Conservation (phyloP, 805 yeast species). For the Candida palmyrensis region DNA sequence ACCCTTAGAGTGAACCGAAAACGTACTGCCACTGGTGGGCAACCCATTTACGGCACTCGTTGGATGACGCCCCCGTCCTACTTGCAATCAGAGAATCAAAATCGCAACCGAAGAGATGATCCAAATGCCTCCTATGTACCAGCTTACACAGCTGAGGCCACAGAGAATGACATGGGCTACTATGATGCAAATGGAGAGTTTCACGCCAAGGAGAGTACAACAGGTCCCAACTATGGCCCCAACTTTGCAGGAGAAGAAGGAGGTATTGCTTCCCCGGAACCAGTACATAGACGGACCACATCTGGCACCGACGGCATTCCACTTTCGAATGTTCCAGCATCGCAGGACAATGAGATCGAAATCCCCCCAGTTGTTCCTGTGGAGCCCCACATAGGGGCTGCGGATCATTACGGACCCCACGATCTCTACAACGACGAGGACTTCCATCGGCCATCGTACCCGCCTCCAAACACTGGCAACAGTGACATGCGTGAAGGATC, state of each 20-base stretch:
- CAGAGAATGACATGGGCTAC: conserved; percentile 72
- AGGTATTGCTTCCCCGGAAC: conserved; percentile 12
- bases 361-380: too few species aligned
- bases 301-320: conserved; percentile 13
- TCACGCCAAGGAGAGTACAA: conserved; percentile 30
- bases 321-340: conserved; percentile 7
- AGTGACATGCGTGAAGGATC: conserved; percentile 1
- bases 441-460: conserved; percentile 2
- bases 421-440: conserved; percentile 7
- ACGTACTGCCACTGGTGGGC: conserved; percentile 43
- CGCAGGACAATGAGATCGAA: too few species aligned
- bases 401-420: conserved; percentile 2
- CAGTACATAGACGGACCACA: conserved; percentile 17
- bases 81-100: conserved; percentile 56
- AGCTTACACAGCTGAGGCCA: conserved; percentile 59
- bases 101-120: conserved; percentile 33
- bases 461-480: conserved; percentile 2
- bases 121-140: conserved; percentile 54
- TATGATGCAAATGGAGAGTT: conserved; percentile 58
- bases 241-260: conserved; percentile 3
- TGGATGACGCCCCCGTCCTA: conserved; percentile 89
- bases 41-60: conserved; percentile 69
- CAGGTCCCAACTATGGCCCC: conserved; percentile 7
- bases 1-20: conserved; percentile 52
- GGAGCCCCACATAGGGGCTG: not conserved